phyloP scores from a whole-genome alignment of 1,139 yeast species.

The Yamadazyma friedrichii region DNA sequence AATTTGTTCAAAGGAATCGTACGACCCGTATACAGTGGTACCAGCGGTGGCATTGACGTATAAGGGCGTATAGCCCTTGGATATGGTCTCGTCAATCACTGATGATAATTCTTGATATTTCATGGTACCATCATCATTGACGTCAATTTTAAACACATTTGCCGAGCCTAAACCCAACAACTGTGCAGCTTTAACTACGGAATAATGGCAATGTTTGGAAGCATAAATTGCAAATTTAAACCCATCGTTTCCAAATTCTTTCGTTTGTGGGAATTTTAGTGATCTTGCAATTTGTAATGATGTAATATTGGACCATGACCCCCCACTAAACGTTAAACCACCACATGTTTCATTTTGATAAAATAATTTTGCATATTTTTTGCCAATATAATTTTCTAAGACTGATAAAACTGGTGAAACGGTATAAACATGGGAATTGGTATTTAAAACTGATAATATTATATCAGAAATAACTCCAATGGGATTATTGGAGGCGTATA shows the following conservation, averaged over 20 bases:
- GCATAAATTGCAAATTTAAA: constrained; percentile 69
- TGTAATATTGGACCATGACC: constrained; percentile 83
- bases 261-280: constrained; percentile 66
- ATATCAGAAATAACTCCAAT: constrained; percentile 78
- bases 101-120: constrained; percentile 44
- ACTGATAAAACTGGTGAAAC: constrained; percentile 81
- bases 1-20: constrained; percentile 63
- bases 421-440: constrained; percentile 83
- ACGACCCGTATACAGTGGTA: constrained; percentile 85
- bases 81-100: constrained; percentile 42
- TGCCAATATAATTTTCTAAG: constrained; percentile 68
- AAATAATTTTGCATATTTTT: constrained; percentile 66
- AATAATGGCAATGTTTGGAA: constrained; percentile 74
- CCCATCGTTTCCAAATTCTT: constrained; percentile 53
- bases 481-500: constrained; percentile 83
- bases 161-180: constrained; percentile 69
- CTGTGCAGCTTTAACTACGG: constrained; percentile 81
- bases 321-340: constrained; percentile 85
- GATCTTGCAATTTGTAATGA: constrained; percentile 78
- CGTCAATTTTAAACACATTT: constrained; percentile 63
- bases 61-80: constrained; percentile 65
- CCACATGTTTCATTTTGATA: constrained; percentile 57
- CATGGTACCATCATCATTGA: constrained; percentile 59
- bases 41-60: constrained; percentile 86
- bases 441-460: constrained; percentile 67